Evolutionary conservation across 805 yeast genomes (phyloP).

Genomic region (Saturnispora kantuleensis): DNA sequence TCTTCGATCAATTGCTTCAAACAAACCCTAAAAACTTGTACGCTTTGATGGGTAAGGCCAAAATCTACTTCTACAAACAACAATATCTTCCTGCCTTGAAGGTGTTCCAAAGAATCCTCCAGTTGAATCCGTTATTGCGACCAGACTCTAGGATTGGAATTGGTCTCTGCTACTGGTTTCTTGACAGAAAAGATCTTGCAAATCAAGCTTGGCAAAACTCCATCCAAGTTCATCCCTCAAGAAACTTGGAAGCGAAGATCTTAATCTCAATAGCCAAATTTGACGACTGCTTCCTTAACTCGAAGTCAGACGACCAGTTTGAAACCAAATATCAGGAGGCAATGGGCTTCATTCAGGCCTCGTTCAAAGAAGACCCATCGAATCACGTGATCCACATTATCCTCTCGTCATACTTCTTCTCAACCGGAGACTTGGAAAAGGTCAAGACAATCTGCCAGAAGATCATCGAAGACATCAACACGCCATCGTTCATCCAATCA

Average conservation of each 20-base stretch:
- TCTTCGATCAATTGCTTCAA: constrained; percentile 52
- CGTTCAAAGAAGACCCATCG: constrained; percentile 31
- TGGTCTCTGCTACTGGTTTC: constrained; percentile 88
- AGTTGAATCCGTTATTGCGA: constrained; percentile 61
- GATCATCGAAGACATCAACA: constrained; percentile 32
- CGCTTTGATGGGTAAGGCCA: constrained; percentile 80
- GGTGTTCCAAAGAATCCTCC: constrained; percentile 72
- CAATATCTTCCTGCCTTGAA: constrained; percentile 68
- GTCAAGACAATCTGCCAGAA: constrained; percentile 49
- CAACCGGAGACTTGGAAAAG: constrained; percentile 48
- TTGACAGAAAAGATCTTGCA: constrained; percentile 73
- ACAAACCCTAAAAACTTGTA: constrained; percentile 52
- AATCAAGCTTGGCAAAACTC: constrained; percentile 74
- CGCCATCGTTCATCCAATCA: constrained; percentile 35
- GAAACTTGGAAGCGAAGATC: constrained; percentile 49
- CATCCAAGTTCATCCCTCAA: constrained; percentile 47
- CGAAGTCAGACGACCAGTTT: constrained; percentile 55
- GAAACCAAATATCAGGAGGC: constrained; percentile 48
- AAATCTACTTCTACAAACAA: constrained; percentile 60
- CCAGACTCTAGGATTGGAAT: constrained; percentile 95
- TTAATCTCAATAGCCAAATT: constrained; percentile 60
- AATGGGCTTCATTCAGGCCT: constrained; percentile 37
- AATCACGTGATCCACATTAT: constrained; percentile 57
- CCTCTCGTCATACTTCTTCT: constrained; percentile 61
- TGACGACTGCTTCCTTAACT: constrained; percentile 47